Evolutionary conservation across 2,329 filamentous ascomycete genomes (phyloP).

Genomic region (Fusarium sp.): DNA sequence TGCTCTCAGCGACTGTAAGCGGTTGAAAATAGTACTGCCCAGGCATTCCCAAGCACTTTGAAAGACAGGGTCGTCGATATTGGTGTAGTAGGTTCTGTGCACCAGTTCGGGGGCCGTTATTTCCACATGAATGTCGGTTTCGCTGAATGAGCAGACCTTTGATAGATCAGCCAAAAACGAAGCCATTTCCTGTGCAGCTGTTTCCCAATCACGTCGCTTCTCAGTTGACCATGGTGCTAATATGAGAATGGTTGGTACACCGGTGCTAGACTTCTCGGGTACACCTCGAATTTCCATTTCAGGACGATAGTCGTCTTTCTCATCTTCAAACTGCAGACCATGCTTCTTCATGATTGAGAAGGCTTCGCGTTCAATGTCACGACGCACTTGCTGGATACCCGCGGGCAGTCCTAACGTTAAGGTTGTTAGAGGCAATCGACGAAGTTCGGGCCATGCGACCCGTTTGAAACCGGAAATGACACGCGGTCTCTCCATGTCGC

Average conservation of each 20-base stretch:
- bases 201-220: background rate
- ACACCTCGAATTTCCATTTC: background rate
- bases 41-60: background rate
- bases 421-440: rapidly evolving
- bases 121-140: background rate
- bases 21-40: background rate
- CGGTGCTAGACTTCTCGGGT: background rate
- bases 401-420: rapidly evolving
- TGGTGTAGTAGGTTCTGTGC: background rate
- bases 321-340: background rate
- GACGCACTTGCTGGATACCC: background rate
- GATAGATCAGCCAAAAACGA: background rate
- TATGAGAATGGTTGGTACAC: background rate
- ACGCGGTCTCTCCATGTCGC: rapidly evolving
- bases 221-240: background rate
- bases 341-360: background rate
- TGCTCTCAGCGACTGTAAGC: background rate
- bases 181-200: background rate
- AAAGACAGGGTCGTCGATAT: background rate
- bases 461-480: background rate
- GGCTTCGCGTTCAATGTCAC: rapidly evolving
- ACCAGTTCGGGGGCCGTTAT: background rate
- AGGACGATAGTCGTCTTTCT: rapidly evolving
- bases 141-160: background rate
- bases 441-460: background rate